Evolutionary conservation across 768 basidiomycete species (phyloP), one percentile per base, ranked within the genome.

Genomic region (Boletus edulis): DNA sequence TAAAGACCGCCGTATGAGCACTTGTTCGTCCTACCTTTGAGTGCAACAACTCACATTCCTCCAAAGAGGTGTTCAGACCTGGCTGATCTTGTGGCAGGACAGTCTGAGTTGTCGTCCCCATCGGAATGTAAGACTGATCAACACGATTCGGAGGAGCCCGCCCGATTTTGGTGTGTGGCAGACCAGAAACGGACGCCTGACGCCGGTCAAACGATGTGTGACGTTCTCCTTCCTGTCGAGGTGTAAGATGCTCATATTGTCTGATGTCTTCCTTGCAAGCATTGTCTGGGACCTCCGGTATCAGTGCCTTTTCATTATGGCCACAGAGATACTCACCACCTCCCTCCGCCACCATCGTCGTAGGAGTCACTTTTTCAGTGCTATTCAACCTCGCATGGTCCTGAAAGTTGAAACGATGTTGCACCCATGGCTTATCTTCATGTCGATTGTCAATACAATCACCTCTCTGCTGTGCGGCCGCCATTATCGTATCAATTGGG

Each of bases 261-360:
- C 49, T 50, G 5, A 47, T 40, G 18, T 50, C 49, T 44, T 47
- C 34, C 40, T 13, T 22, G 38, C 37, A 37, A 8, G 15, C 22
- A 17, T 17, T 27, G 37, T 56, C 67, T 64, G 49, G 11, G 42
- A 39, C 11, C 4, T 39, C 20, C 35, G 14, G 22, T 44, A 49
- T 61, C 44, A 54, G 13, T 27, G 18, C 32, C 11, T 14, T 45
- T n/a, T 14, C 2, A 45, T 31, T 22, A 50, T 29, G 46, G 5
- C 42, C 38, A 35, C n/a, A 32, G 27, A 38, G 41, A 42, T 27
- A 20, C 49, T 13, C 29, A 69, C 68, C 49, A 18, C 38, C 48
- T 37, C 27, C n/a, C 34, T 35, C 32, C 14, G 18, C 44, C 31
- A 51, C 40, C 39, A 31, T 46, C 20, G 20, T 32, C 22, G 46